Evolutionary conservation across 1,284 basidiomycete genomes (phyloP), one percentile per base, ranked within the genome.

Genomic region (Malassezia slooffiae): DNA sequence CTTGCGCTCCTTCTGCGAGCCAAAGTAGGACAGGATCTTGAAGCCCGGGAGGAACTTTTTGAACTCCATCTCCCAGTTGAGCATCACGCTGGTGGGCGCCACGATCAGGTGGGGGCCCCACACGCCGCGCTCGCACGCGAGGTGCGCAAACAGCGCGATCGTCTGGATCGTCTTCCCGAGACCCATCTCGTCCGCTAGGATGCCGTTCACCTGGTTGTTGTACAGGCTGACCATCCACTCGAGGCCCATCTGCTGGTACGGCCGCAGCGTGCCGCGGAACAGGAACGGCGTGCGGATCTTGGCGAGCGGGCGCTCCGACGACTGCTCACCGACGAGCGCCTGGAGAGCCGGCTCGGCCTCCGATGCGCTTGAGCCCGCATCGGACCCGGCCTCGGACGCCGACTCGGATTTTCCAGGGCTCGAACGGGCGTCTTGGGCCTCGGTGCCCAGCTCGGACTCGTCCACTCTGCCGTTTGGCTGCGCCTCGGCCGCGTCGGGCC

Each of bases 31-130:
- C 27, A 96, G 74, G 43, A 86, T 80, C 59, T 80, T 84, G 76
- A 95, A 90, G 1, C 89, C 90, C 0, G 90, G 90, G 2, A 95
- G 74, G 67, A 95, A 95, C 72, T 93, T 93, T 72, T 95, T 93
- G 75, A 95, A 95, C 70, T 95, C 90, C 84, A 95, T 91, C 70
- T 93, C 90, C 90, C 90, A 96, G 67, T 96, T 95, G 46, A 95
- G 76, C 52, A 96, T 78, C 44, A 95, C 90, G 50, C 85, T 88
- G 1, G 90, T 95, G 1, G 90, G 88, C 10, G 91, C 89, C 58
- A 95, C 80, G 65, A 96, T 88, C 22, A 95, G 77, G 72, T 95
- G 90, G 3, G 90, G 90, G 0, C 91, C 91, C 89, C 90, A 95
- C 48, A 91, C 85, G 5, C 90, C 90, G 39, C 82, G 77, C 70